These are phyloP conservation scores for Salix koriyanagi DNA, from an alignment of 345 rosid species.

Conservation along the genomic window DNA sequence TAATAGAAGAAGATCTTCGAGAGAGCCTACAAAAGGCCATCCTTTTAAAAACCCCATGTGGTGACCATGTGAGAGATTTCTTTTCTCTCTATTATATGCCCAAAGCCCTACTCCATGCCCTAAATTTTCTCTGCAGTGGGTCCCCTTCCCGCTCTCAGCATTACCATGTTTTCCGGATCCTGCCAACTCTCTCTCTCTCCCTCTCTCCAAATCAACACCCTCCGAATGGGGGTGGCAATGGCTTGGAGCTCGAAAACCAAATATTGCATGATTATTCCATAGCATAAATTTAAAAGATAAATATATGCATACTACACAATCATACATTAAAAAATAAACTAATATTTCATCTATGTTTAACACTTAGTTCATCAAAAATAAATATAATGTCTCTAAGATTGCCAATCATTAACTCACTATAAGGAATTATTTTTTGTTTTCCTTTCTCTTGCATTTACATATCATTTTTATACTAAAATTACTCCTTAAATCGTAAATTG, in stretches of 20 bases:
- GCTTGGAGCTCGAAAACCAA: not conserved
- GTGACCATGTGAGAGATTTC: constrained; percentile 43
- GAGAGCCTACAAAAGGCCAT: constrained; percentile 4
- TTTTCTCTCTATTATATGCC: constrained; percentile 8
- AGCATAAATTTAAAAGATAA: too few species aligned
- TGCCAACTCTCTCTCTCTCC: constrained; percentile 29
- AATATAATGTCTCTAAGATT: too few species aligned
- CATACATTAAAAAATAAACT: too few species aligned
- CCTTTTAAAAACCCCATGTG: constrained; percentile 45
- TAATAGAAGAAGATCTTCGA: not conserved
- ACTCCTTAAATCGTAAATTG: too few species aligned
- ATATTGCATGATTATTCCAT: not conserved
- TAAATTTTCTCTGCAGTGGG: constrained; percentile 31
- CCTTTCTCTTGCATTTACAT: too few species aligned
- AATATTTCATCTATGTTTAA: too few species aligned
- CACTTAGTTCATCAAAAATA: too few species aligned
- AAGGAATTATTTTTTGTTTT: too few species aligned
- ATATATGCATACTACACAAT: too few species aligned
- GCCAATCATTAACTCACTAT: too few species aligned
- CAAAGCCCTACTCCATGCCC: constrained; percentile 28
- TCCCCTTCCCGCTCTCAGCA: constrained; percentile 23
- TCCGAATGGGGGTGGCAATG: not conserved
- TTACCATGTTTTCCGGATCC: constrained; percentile 67
- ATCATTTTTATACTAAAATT: too few species aligned
- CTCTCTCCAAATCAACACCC: constrained; percentile 13